Percentiles rank a stretch among this genome's conserved stretches.
Conservation (phyloP, 2,329 filamentous ascomycete species). For the Trichophyton benhamiae region DNA sequence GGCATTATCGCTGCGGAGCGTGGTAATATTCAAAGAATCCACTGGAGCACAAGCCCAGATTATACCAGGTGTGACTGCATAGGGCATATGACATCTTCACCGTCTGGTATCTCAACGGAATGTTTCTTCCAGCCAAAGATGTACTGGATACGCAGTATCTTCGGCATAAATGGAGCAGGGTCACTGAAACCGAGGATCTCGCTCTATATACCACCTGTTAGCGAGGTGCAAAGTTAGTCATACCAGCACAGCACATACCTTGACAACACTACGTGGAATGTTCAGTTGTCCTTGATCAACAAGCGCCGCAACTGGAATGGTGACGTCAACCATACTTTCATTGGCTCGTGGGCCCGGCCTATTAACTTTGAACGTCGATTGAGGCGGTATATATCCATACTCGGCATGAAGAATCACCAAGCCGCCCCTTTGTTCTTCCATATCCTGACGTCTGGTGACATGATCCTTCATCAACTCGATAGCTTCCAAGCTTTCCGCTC, state of each 20-base stretch:
- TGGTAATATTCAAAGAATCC: neutral
- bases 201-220: conserved; percentile 20
- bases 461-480: conserved; percentile 31
- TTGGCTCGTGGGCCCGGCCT: conserved; percentile 5
- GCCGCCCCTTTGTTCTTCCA: conserved; percentile 25
- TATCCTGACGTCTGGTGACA: conserved; percentile 27
- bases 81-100: conserved; percentile 28
- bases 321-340: conserved; percentile 25
- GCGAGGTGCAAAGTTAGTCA: neutral
- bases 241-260: conserved; percentile 19
- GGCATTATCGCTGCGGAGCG: neutral
- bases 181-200: conserved; percentile 35
- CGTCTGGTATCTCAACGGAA: conserved; percentile 27
- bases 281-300: conserved; percentile 32
- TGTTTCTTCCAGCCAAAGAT: conserved; percentile 29
- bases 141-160: conserved; percentile 32
- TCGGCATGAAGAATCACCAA: conserved; percentile 31
- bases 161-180: conserved; percentile 31
- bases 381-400: conserved; percentile 27
- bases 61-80: conserved; percentile 25
- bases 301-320: conserved; percentile 33
- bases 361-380: conserved; percentile 15
- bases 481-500: conserved; percentile 28
- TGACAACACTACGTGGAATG: conserved; percentile 25
- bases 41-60: no score